phyloP scores from a whole-genome alignment of 805 yeast genomes.

The Kodamaea lidongshanica region DNA sequence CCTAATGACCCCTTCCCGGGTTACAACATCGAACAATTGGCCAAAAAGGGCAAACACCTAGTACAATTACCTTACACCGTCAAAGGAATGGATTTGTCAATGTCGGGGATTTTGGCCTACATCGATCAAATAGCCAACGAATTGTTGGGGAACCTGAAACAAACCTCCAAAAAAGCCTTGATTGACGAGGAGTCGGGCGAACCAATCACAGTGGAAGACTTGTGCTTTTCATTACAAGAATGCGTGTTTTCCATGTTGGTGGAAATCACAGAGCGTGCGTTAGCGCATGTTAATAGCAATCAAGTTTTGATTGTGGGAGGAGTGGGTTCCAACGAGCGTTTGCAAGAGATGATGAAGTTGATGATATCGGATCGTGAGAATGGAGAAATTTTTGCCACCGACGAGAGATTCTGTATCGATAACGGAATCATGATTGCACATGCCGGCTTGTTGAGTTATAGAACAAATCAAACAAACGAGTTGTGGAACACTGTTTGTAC shows the following conservation, averaged over 20 bases:
- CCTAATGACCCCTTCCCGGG: slow-evolving; percentile 97
- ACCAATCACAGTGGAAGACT: slow-evolving; percentile 69
- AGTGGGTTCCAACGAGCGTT: slow-evolving; percentile 89
- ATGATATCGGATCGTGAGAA: slow-evolving; percentile 82
- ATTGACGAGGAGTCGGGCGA: slow-evolving; percentile 41
- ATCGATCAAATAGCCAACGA: slow-evolving; percentile 78
- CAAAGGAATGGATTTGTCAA: slow-evolving; percentile 95
- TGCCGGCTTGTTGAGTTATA: slow-evolving; percentile 81
- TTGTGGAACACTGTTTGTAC: slow-evolving; percentile 77
- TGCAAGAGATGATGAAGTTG: slow-evolving; percentile 93
- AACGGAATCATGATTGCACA: slow-evolving; percentile 99
- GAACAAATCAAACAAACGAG: slow-evolving; percentile 67
- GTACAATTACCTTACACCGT: slow-evolving; percentile 91
- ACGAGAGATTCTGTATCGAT: slow-evolving; percentile 94
- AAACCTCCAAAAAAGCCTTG: slow-evolving; percentile 23
- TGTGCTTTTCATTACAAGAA: slow-evolving; percentile 91
- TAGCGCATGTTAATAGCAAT: slow-evolving; percentile 90
- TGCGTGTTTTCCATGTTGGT: slow-evolving; percentile 92
- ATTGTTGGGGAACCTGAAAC: slow-evolving; percentile 41
- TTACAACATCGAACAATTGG: slow-evolving; percentile 91
- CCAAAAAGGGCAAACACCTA: slow-evolving; percentile 57
- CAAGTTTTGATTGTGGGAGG: slow-evolving; percentile 97
- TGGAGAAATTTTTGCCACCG: slow-evolving; percentile 90
- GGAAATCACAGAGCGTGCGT: slow-evolving; percentile 95
- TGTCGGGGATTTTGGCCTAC: slow-evolving; percentile 90